Conservation (phyloP, 139 green algal species). For the Ettlia oleoabundans region DNA sequence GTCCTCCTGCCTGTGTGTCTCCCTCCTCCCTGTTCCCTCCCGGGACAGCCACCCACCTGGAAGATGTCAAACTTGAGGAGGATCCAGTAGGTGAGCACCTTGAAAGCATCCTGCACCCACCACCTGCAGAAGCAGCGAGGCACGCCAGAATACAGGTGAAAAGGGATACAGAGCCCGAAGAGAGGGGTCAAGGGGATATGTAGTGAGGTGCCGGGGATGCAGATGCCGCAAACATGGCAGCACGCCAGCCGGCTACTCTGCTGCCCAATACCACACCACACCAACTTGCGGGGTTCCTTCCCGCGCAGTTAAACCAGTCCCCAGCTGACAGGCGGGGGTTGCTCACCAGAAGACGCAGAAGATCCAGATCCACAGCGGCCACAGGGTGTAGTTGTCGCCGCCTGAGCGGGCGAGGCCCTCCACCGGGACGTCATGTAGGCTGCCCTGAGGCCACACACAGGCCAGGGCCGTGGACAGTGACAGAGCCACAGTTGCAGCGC, state of each 20-base stretch:
- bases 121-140: constrained; percentile 8
- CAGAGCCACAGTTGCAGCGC: constrained; percentile 59
- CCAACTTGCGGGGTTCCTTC: too few relatives aligned
- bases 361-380: constrained; percentile 81
- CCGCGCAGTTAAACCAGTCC: not conserved
- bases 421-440: constrained; percentile 38
- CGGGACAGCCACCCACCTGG: constrained; percentile 2
- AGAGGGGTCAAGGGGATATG: too few relatives aligned
- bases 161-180: too few relatives aligned
- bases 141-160: too few relatives aligned
- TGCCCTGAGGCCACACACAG: constrained; percentile 69
- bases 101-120: constrained; percentile 76
- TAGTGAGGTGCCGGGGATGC: too few relatives aligned
- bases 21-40: too few relatives aligned
- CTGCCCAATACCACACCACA: not conserved
- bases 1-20: too few relatives aligned
- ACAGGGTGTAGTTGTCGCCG: constrained; percentile 44
- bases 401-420: constrained; percentile 47
- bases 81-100: constrained; percentile 65
- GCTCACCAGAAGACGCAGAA: constrained; percentile 84
- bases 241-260: not conserved
- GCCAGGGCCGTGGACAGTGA: constrained; percentile 74
- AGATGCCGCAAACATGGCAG: not conserved
- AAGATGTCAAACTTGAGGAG: constrained; percentile 75
- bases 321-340: too few relatives aligned